Evolutionary conservation across 306 rosid species (phyloP).

Genomic region (Spatholobus suberectus): DNA sequence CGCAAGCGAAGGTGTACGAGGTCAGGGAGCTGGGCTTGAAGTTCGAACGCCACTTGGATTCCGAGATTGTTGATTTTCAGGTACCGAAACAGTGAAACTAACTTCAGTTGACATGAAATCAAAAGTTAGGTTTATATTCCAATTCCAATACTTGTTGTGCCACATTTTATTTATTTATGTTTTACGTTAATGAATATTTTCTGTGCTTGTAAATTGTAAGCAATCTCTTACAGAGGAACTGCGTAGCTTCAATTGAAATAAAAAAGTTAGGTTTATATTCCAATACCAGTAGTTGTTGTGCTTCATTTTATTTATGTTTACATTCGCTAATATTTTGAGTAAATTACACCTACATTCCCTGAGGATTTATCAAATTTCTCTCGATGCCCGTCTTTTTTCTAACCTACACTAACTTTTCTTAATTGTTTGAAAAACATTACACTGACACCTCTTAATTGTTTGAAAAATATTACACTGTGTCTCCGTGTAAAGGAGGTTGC

Average conservation of each 20-base stretch:
- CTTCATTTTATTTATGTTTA: background rate
- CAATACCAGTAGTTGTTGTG: background rate
- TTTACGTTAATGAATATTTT: background rate
- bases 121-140: background rate
- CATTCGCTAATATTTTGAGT: background rate
- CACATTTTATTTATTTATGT: background rate
- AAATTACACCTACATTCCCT: too few species aligned
- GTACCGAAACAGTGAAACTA: slow-evolving; percentile 33
- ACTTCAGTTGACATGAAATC: background rate
- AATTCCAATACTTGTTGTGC: background rate
- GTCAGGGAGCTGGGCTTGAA: slow-evolving; percentile 80
- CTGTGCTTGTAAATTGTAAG: background rate
- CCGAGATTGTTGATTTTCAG: slow-evolving; percentile 94
- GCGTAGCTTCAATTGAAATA: background rate
- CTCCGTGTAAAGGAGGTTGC: too few species aligned
- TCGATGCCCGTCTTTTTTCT: too few species aligned
- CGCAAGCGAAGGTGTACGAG: slow-evolving; percentile 91
- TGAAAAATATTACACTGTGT: too few species aligned
- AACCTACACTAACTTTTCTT: too few species aligned
- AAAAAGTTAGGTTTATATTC: background rate
- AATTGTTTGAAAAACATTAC: too few species aligned
- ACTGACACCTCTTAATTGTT: too few species aligned
- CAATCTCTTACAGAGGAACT: background rate
- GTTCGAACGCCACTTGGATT: slow-evolving; percentile 93
- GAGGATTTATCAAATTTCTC: too few species aligned